Percentiles rank a stretch among this genome's conserved stretches.
Evolutionary conservation across 164 flowering plant species (phyloP).

Genomic region (Buxus sempervirens): DNA sequence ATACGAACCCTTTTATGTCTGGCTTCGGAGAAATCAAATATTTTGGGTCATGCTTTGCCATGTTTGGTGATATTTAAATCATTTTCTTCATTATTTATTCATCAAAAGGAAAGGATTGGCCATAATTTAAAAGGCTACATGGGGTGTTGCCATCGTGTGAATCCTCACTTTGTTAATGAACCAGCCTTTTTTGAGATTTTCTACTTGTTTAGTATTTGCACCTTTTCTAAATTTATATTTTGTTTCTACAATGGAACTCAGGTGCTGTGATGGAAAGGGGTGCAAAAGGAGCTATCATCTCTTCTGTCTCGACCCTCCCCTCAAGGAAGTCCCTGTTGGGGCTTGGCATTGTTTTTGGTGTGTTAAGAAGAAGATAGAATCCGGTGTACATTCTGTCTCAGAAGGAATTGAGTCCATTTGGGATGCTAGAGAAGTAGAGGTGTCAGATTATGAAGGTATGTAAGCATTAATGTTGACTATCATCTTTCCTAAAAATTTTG

Average conservation of each 20-base stretch:
- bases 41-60: no score
- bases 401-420: conserved; percentile 63
- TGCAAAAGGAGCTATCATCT: conserved; percentile 53
- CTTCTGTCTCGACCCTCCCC: conserved; percentile 51
- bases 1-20: no score
- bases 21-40: no score
- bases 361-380: conserved; percentile 45
- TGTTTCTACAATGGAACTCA: conserved; percentile 13
- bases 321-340: conserved; percentile 36
- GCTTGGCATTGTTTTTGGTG: conserved; percentile 52
- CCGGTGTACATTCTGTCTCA: conserved; percentile 55
- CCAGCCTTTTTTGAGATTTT: no score
- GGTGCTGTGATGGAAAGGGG: conserved; percentile 56
- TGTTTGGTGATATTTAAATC: no score
- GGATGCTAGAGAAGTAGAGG: conserved; percentile 50
- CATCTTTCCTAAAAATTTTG: not conserved
- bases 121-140: no score
- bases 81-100: no score
- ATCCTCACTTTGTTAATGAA: no score
- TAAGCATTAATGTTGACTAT: not conserved
- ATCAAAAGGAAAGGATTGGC: no score
- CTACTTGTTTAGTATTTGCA: not conserved
- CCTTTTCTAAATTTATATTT: not conserved
- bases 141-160: no score
- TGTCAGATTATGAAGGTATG: conserved; percentile 40